A percentile compares a stretch with the other conserved stretches of the same genome.
These are phyloP conservation scores for Gossypium longicalyx DNA, from an alignment of 345 rosid species.

Conservation along the genomic window DNA sequence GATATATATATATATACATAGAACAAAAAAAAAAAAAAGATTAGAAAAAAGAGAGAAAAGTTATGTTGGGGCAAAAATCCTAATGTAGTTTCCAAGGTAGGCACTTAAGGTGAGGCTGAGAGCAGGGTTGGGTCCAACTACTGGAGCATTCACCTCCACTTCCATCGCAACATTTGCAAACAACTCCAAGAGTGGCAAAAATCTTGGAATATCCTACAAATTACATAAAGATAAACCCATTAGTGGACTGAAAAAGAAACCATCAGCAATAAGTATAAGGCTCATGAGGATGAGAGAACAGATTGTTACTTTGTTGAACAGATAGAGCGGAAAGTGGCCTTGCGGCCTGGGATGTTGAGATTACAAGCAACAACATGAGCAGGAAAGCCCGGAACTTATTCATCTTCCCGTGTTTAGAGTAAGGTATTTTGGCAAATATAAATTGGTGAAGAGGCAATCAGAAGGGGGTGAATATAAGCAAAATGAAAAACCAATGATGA, in stretches of 20 bases:
- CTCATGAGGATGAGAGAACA: too few relatives aligned
- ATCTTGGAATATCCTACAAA: conserved; percentile 33
- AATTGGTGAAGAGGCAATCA: neutral
- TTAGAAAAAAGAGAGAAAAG: neutral
- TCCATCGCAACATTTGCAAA: conserved; percentile 60
- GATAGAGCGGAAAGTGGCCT: conserved; percentile 5
- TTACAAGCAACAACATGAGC: conserved; percentile 6
- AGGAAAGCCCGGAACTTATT: neutral
- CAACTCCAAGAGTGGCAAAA: conserved; percentile 46
- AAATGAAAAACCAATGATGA: neutral
- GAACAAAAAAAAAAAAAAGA: neutral
- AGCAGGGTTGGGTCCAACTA: conserved; percentile 44
- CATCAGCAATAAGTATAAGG: neutral
- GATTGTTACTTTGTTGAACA: conserved; percentile 13
- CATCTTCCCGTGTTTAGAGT: neutral
- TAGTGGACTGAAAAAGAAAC: neutral
- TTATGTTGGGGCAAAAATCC: neutral
- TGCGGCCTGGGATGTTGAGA: neutral
- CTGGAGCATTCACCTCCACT: conserved; percentile 35
- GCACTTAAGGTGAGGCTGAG: conserved; percentile 45
- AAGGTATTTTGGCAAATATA: neutral
- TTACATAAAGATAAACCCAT: neutral
- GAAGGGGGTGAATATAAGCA: neutral
- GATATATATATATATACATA: neutral
- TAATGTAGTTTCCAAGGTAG: conserved; percentile 49